Percentiles rank a stretch among this genome's conserved stretches.
phyloP scores from a whole-genome alignment of 805 yeast genomes.

The Suhomyces faveliae region DNA sequence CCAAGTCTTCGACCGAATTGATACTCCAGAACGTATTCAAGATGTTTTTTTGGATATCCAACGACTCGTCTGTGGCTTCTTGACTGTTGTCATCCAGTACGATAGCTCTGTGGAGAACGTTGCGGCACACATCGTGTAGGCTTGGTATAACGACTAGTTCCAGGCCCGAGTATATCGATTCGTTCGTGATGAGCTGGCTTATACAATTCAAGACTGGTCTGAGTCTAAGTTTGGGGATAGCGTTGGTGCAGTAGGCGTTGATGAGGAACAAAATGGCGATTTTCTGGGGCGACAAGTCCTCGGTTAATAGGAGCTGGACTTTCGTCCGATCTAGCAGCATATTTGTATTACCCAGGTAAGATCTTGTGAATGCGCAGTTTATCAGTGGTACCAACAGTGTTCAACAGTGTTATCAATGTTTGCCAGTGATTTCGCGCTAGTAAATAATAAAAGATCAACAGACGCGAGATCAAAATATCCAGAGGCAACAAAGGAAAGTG shows the following conservation, averaged over 20 bases:
- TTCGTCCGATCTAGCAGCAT: constrained; percentile 1
- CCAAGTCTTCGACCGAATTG: constrained; percentile 48
- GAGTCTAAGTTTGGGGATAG: constrained; percentile 27
- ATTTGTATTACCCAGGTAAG: background rate
- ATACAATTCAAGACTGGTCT: constrained; percentile 42
- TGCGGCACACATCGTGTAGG: constrained; percentile 26
- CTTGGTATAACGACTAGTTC: constrained; percentile 30
- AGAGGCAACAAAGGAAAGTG: too few species aligned
- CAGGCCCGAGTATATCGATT: constrained; percentile 24
- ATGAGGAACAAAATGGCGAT: constrained; percentile 50
- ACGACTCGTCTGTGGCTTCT: constrained; percentile 10
- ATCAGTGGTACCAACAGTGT: too few species aligned
- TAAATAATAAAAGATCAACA: too few species aligned
- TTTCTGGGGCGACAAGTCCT: constrained; percentile 53
- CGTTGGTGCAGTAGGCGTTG: constrained; percentile 33
- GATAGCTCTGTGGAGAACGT: background rate
- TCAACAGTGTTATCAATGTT: too few species aligned
- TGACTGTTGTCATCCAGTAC: background rate
- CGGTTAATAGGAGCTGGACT: constrained; percentile 29
- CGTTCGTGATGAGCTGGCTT: constrained; percentile 42
- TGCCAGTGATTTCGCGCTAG: too few species aligned
- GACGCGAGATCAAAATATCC: too few species aligned
- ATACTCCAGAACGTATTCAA: constrained; percentile 39
- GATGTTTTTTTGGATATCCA: constrained; percentile 28
- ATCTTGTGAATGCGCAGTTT: too few species aligned